Percentiles rank a stretch among this genome's conserved stretches.
Evolutionary conservation across 208 protist species (phyloP).

Genomic region (Entamoeba nuttalli): DNA sequence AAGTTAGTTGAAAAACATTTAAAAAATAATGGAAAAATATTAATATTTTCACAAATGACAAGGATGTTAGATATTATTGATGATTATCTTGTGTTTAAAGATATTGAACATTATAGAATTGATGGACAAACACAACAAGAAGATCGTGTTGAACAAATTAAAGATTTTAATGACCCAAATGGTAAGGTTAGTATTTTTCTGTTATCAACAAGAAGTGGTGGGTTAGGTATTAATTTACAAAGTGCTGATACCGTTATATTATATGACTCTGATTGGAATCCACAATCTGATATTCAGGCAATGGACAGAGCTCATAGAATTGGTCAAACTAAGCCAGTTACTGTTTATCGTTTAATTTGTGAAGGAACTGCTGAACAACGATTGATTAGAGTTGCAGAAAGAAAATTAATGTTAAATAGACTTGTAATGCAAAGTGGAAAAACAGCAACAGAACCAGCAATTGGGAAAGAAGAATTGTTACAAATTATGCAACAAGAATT

Average conservation of each 20-base stretch:
- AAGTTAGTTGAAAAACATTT: background rate
- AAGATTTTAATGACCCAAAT: slow-evolving; percentile 39
- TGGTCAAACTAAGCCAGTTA: slow-evolving; percentile 22
- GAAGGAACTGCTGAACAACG: slow-evolving; percentile 4
- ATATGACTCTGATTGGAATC: slow-evolving; percentile 97
- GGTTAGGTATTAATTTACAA: slow-evolving; percentile 87
- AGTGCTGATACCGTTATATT: slow-evolving; percentile 96
- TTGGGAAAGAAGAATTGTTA: background rate
- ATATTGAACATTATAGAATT: slow-evolving; percentile 2
- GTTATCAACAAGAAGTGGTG: slow-evolving; percentile 79
- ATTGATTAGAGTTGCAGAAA: background rate
- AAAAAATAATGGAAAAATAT: slow-evolving; percentile 55
- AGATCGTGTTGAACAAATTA: slow-evolving; percentile 12
- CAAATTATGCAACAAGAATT: background rate
- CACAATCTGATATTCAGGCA: slow-evolving; percentile 54
- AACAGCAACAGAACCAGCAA: background rate
- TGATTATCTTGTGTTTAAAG: slow-evolving; percentile 63
- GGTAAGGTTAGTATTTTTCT: slow-evolving; percentile 77
- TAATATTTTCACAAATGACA: slow-evolving; percentile 96
- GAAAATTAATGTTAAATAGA: slow-evolving; percentile 2
- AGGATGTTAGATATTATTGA: slow-evolving; percentile 87
- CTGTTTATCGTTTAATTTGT: background rate
- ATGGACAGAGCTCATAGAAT: slow-evolving; percentile 60
- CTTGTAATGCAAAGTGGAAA: slow-evolving; percentile 4
- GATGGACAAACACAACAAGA: slow-evolving; percentile 27